Evolutionary conservation across 345 rosid species (phyloP).

Genomic region (Citrus trifoliata): DNA sequence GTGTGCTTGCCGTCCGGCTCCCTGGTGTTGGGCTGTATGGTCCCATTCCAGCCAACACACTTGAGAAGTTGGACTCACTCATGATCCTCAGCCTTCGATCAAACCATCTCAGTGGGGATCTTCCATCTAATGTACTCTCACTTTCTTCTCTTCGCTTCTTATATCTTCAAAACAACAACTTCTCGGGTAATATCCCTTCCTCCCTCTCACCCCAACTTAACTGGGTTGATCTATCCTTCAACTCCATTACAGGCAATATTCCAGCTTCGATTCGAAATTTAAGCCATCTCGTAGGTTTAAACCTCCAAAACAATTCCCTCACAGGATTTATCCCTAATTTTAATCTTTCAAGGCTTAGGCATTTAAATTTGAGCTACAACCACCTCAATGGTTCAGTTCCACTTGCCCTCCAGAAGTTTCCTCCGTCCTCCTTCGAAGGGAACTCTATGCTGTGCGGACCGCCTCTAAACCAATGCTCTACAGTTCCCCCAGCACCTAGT

Average conservation of each 20-base stretch:
- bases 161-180: conserved; percentile 75
- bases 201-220: conserved; percentile 45
- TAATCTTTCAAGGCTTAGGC: conserved; percentile 45
- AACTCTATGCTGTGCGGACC: conserved; percentile 62
- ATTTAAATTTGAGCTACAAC: conserved; percentile 79
- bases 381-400: conserved; percentile 79
- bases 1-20: conserved; percentile 66
- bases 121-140: conserved; percentile 70
- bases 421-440: conserved; percentile 71
- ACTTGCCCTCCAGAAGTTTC: conserved; percentile 51
- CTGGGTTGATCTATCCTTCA: conserved; percentile 74
- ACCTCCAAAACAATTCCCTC: conserved; percentile 71
- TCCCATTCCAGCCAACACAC: conserved; percentile 71
- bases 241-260: conserved; percentile 62
- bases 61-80: conserved; percentile 73
- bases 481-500: conserved; percentile 48
- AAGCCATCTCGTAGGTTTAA: conserved; percentile 51
- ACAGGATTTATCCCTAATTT: conserved; percentile 58
- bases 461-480: conserved; percentile 55
- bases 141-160: conserved; percentile 65
- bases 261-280: conserved; percentile 51
- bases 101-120: conserved; percentile 58
- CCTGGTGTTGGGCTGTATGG: conserved; percentile 83
- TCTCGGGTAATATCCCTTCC: conserved; percentile 71
- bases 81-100: conserved; percentile 71